Conservation (phyloP, 768 basidiomycete species). For the Lyophyllum semitale region DNA sequence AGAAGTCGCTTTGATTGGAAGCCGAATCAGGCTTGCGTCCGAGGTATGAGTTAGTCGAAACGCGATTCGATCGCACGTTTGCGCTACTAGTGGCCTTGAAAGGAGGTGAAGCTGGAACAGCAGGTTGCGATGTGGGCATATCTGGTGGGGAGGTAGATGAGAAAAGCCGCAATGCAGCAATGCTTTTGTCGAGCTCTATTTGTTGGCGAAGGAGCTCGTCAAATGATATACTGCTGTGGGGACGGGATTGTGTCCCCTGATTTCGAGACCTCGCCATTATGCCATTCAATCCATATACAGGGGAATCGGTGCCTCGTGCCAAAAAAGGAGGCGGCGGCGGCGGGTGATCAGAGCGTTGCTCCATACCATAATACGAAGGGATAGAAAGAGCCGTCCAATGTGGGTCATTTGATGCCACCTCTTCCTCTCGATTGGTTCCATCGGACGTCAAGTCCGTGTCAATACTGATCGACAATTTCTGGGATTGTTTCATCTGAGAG, state of each 20-base stretch:
- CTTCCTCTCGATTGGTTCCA: background rate
- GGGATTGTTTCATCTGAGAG: background rate
- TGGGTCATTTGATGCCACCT: background rate
- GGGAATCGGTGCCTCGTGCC: slow-evolving; percentile 30
- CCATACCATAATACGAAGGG: slow-evolving; percentile 35
- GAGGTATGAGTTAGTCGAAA: slow-evolving; percentile 15
- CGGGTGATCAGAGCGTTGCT: background rate
- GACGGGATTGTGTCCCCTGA: slow-evolving; percentile 19
- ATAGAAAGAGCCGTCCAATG: slow-evolving; percentile 25
- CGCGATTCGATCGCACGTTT: slow-evolving; percentile 18
- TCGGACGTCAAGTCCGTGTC: background rate
- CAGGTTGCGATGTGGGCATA: slow-evolving; percentile 5
- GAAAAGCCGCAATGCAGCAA: slow-evolving; percentile 56
- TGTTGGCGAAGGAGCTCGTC: slow-evolving; percentile 61
- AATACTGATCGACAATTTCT: background rate
- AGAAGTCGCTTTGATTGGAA: slow-evolving; percentile 55
- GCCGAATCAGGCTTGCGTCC: slow-evolving; percentile 31
- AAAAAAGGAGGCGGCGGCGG: background rate
- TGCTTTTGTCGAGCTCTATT: slow-evolving; percentile 63
- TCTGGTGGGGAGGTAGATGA: slow-evolving; percentile 15
- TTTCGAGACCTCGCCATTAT: slow-evolving; percentile 22
- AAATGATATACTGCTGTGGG: slow-evolving; percentile 38
- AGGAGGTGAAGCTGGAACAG: background rate
- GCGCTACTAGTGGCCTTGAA: background rate
- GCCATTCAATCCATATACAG: slow-evolving; percentile 47